Evolutionary conservation across 2,329 filamentous ascomycete species (phyloP).

Genomic region (Ophidiomyces ophidiicola): DNA sequence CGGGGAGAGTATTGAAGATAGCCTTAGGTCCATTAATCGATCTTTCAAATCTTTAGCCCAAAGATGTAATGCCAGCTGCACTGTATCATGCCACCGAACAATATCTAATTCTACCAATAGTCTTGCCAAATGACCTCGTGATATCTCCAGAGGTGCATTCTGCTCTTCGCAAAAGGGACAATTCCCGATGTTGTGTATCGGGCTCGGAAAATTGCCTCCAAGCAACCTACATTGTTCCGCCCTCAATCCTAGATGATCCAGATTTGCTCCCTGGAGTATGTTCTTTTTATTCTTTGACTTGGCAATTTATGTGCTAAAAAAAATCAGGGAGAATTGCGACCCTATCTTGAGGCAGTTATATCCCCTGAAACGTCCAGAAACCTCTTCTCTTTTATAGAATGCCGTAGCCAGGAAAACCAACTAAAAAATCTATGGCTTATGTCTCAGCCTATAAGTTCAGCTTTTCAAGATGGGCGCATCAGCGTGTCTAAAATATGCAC

Average conservation of each 20-base stretch:
- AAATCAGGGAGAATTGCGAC: conserved; percentile 7
- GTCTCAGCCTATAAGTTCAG: neutral
- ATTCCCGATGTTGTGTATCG: conserved; percentile 9
- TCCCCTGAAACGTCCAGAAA: neutral
- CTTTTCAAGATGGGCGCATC: conserved; percentile 1
- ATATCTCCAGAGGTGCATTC: conserved; percentile 1
- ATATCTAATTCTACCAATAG: neutral
- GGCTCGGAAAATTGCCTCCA: conserved; percentile 2
- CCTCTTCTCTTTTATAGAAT: conserved; percentile 9
- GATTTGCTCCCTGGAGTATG: conserved; percentile 7
- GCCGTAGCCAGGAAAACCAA: neutral
- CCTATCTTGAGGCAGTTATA: conserved; percentile 9
- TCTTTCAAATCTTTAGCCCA: conserved; percentile 5
- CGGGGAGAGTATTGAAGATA: conserved; percentile 5
- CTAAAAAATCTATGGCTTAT: conserved; percentile 13
- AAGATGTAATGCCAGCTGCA: conserved; percentile 1
- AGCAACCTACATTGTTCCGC: conserved; percentile 9
- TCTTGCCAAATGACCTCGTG: conserved; percentile 1
- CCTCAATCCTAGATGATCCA: conserved; percentile 9
- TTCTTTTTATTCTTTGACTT: neutral
- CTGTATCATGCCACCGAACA: neutral
- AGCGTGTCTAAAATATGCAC: neutral
- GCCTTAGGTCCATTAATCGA: conserved; percentile 1
- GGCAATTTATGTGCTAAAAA: neutral
- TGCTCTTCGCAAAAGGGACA: conserved; percentile 7